Percentiles rank a stretch among this genome's conserved stretches.
These are phyloP conservation scores for Ustilago crameri DNA, from an alignment of 1,284 basidiomycete genomes.

Conservation along the genomic window DNA sequence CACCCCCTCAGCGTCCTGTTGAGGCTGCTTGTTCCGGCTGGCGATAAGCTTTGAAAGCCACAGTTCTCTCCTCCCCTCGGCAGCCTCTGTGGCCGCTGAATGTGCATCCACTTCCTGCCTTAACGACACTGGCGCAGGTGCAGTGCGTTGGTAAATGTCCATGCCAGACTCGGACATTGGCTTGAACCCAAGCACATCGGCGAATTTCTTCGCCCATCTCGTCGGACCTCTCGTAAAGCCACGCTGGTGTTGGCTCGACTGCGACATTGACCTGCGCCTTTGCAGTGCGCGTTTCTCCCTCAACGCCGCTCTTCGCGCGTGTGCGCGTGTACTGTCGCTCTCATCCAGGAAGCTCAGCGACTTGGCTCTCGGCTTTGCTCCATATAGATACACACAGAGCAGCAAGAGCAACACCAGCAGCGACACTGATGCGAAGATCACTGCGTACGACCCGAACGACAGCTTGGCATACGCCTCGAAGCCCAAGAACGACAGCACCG, in stretches of 20 bases:
- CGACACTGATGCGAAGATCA: constrained; percentile 35
- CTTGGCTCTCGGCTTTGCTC: constrained; percentile 15
- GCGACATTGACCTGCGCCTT: constrained; percentile 12
- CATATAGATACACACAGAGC: constrained; percentile 38
- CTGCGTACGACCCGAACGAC: constrained; percentile 16
- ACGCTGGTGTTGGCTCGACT: background rate
- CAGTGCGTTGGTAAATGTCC: constrained; percentile 11
- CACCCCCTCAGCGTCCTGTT: constrained; percentile 11
- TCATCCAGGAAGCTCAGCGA: constrained; percentile 29
- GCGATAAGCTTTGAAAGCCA: constrained; percentile 38
- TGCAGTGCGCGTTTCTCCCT: constrained; percentile 24
- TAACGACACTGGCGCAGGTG: constrained; percentile 12
- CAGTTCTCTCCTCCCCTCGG: constrained; percentile 30
- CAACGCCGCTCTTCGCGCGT: constrained; percentile 4
- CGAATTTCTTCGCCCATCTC: constrained; percentile 8
- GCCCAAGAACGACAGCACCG: constrained; percentile 21
- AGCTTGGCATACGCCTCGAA: constrained; percentile 14
- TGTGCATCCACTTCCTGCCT: constrained; percentile 17
- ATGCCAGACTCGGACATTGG: constrained; percentile 18
- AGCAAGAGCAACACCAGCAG: constrained; percentile 19
- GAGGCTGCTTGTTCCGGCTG: constrained; percentile 7
- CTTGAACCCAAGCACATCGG: constrained; percentile 26
- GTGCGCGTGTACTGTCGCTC: constrained; percentile 20
- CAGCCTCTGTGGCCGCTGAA: constrained; percentile 23
- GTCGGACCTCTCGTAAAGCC: constrained; percentile 7